Base-by-base conservation (phyloP, 2,329 filamentous ascomycete species). In the Pseudogymnoascus sp. region DNA sequence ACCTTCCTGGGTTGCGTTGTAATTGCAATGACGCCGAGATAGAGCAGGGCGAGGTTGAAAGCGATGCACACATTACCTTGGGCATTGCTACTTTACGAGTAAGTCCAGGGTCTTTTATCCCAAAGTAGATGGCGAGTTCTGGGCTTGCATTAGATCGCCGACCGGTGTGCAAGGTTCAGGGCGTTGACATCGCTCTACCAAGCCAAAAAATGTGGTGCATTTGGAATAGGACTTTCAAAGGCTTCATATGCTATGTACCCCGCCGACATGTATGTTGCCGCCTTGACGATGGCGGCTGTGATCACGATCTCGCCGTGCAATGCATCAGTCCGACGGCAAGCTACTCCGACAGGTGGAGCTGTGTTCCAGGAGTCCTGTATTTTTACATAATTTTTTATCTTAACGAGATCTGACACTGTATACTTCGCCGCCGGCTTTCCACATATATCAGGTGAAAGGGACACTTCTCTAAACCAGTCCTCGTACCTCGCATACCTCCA, bases 261-360 rank as follows among this genome's bases (percentile, higher is more conserved):
- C 49, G 49, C 49, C 49, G 49, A 22, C 5, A 55, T 55, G 49
- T 55, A 35, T 55, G 28, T 33, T 55, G 49, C 49, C 49, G 49
- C 49, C 49, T 55, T 55, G 28, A 55, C 49, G 49, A 55, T 55
- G 49, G 49, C 49, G 49, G 49, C 49, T 55, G 49, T 55, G 28
- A 55, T 35, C 49, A 55, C 49, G 49, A 55, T 55, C 49, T 55
- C 49, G 49, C 49, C 49, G 49, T 55, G 49, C n/a, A 55, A 55
- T 55, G 49, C 49, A 55, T 14, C 49, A 55, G 28, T 35, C 49
- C 49, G 49, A 22, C 49, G 28, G 49, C 28, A 55, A 55, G 49
- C 49, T 22, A 55, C 25, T 55, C 49, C 28, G 49, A 14, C 28
- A 55, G 28, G 28, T 55, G 28, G 28, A 55, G 49, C 28, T 33